Evolutionary conservation across 2,329 filamentous ascomycete species (phyloP).

Genomic region (Gaeumannomyces tritici): DNA sequence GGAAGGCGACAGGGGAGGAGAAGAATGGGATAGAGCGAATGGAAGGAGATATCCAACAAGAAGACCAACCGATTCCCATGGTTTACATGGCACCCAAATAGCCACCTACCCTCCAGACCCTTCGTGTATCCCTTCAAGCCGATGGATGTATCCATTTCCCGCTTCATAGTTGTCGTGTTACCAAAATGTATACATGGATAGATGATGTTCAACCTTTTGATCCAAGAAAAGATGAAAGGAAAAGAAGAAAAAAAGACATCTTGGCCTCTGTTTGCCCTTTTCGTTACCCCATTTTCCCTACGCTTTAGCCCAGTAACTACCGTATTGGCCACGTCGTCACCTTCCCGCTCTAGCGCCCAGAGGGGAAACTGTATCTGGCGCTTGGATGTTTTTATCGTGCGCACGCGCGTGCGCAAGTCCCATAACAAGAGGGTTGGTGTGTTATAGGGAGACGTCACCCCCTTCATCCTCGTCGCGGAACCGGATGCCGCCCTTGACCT

Average conservation of each 20-base stretch:
- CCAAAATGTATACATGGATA: neutral
- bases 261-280: neutral
- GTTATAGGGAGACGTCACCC: constrained; percentile 32
- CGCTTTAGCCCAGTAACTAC: neutral
- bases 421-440: neutral
- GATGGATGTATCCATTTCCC: neutral
- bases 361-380: neutral
- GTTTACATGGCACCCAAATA: neutral
- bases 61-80: neutral
- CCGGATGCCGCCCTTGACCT: constrained; percentile 51
- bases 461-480: constrained; percentile 52
- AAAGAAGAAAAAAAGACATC: neutral
- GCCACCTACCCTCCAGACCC: neutral
- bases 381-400: neutral
- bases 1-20: neutral
- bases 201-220: neutral
- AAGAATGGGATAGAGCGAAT: neutral
- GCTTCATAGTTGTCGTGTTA: neutral
- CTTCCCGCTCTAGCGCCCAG: neutral
- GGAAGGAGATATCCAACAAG: neutral
- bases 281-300: neutral
- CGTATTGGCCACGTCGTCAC: neutral
- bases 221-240: neutral
- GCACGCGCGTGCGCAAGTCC: neutral
- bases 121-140: neutral